Conservation (phyloP, 1,139 yeast species). For the Sugiyamaella paludigena region DNA sequence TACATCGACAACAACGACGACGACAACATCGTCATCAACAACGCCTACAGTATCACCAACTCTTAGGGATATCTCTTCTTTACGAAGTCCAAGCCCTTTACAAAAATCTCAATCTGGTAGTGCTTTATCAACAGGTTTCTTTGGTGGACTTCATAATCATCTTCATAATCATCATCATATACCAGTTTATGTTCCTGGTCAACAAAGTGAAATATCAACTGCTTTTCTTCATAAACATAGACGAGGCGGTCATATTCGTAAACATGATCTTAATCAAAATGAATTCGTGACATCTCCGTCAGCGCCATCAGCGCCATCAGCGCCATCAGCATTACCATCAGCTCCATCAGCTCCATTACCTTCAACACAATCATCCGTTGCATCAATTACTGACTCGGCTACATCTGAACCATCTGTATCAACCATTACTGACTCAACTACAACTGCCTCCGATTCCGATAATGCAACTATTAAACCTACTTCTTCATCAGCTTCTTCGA, state of each 20-base stretch:
- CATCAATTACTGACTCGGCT: not conserved
- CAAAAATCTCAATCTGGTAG: slow-evolving; percentile 11
- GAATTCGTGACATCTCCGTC: not conserved
- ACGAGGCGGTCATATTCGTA: slow-evolving; percentile 17
- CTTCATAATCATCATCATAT: slow-evolving; percentile 10
- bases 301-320: not conserved
- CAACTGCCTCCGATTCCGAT: slow-evolving; percentile 6
- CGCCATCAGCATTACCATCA: not conserved
- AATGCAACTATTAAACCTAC: slow-evolving; percentile 13
- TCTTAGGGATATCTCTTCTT: not conserved
- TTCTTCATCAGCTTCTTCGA: slow-evolving; percentile 5
- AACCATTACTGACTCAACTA: not conserved
- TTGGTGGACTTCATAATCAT: slow-evolving; percentile 7
- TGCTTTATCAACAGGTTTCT: slow-evolving; percentile 6
- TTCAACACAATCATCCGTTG: not conserved
- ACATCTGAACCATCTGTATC: not conserved
- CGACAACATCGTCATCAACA: slow-evolving; percentile 1
- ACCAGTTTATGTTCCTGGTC: slow-evolving; percentile 18
- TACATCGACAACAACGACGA: slow-evolving; percentile 1
- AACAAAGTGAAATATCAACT: slow-evolving; percentile 17
- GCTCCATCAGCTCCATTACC: not conserved
- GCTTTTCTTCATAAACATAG: slow-evolving; percentile 21
- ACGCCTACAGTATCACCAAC: not conserved
- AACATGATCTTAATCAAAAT: slow-evolving; percentile 5
- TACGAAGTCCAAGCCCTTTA: slow-evolving; percentile 5